Evolutionary conservation across 1,284 basidiomycete genomes (phyloP), one percentile per base, ranked within the genome.

Genomic region (Taiwanofungus camphoratus): DNA sequence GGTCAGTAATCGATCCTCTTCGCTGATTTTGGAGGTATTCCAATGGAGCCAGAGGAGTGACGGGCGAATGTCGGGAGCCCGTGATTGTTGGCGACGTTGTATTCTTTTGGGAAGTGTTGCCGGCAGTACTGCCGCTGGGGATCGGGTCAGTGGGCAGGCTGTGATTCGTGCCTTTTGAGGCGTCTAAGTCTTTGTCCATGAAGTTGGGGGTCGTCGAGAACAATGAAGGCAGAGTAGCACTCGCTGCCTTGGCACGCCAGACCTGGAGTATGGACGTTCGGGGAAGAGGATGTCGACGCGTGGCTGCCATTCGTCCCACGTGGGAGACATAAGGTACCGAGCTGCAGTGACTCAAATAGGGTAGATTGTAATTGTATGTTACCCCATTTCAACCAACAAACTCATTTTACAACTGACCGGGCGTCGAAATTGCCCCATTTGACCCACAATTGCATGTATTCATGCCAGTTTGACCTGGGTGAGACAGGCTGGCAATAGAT

Each of bases 1-100:
- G 86, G 66, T 88, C 86, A 15, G 86, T 86, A 57, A 87, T 81
- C 2, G 87, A 88, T 44, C 83, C 83, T 48, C 85, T 69, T 20
- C 86, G 77, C 56, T 87, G 86, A 46, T 76, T 84, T 62, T 87
- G 83, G 21, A 87, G 73, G 58, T 73, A 81, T 60, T 87, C 80
- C 52, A 88, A 77, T 12, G 85, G 83, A 7, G 82, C 79, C 24
- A 89, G 74, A 35, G 74, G 73, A 13, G 67, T 68, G 50, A 69
- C 62, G 36, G 67, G 61, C 32, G 62, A 63, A 50, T 65, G 63
- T 55, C 64, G 63, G 48, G 58, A 56, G 36, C 49, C 32, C 51
- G 52, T 44, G 45, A 59, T 59, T 52, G 58, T 52, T 39, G 59
- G 41, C 35, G 62, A 54, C 43, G 57, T 45, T 42, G 63, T 53